These are phyloP conservation scores for Zychaea mexicana DNA, from an alignment of 371 early-diverging fungal genomes.

Conservation along the genomic window DNA sequence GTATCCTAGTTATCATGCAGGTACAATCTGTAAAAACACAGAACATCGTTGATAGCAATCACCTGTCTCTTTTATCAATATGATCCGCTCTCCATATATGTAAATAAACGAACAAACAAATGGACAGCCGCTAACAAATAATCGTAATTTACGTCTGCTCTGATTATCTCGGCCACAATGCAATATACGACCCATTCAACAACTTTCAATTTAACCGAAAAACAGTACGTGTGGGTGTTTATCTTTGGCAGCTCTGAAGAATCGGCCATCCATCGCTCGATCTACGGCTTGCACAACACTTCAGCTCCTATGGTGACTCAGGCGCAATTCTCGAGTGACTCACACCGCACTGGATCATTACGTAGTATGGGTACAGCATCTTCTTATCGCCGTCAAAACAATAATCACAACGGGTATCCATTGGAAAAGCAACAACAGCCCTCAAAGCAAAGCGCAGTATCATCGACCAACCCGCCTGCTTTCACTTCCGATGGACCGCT, in stretches of 20 bases:
- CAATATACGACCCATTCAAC: too few species aligned
- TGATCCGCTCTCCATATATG: too few species aligned
- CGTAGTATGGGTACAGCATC: neutral
- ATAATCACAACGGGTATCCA: neutral
- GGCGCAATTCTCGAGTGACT: neutral
- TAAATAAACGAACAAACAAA: too few species aligned
- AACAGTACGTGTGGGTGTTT: slow-evolving; percentile 67
- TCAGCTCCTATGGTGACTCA: neutral
- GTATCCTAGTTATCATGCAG: slow-evolving; percentile 59
- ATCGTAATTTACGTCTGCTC: too few species aligned
- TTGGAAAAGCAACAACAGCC: slow-evolving; percentile 1
- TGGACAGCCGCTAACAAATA: too few species aligned
- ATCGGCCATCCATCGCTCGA: slow-evolving; percentile 43
- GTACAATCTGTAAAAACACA: slow-evolving; percentile 2
- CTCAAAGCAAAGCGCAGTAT: neutral
- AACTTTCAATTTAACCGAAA: slow-evolving; percentile 33
- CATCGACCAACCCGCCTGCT: too few species aligned
- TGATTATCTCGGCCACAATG: too few species aligned
- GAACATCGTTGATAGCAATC: too few species aligned
- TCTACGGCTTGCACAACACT: slow-evolving; percentile 10
- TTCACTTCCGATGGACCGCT: too few species aligned
- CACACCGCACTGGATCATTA: neutral
- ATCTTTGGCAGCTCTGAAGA: slow-evolving; percentile 72
- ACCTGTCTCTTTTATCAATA: too few species aligned
- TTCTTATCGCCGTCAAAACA: neutral